Conservation (phyloP, 306 rosid species). For the Trifolium subterraneum region DNA sequence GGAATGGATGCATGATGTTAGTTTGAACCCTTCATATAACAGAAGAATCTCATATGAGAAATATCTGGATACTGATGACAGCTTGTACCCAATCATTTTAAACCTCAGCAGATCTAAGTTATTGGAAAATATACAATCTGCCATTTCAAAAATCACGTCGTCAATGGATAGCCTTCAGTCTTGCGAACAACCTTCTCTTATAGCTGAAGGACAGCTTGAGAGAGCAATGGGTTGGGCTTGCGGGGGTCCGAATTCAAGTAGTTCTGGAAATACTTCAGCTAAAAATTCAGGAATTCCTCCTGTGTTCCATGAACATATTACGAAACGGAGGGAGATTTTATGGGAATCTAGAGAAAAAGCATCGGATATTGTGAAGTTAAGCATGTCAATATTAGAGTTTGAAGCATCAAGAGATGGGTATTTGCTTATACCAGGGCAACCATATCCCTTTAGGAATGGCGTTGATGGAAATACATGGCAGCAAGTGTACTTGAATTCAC, state of each 20-base stretch:
- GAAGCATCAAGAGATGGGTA: constrained; percentile 92
- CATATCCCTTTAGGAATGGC: constrained; percentile 58
- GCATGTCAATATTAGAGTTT: constrained; percentile 80
- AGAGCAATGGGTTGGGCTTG: constrained; percentile 99
- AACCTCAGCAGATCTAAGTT: constrained; percentile 74
- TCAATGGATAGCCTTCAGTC: constrained; percentile 81
- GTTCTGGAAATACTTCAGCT: constrained; percentile 61
- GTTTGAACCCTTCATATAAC: constrained; percentile 68
- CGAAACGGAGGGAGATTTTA: constrained; percentile 71
- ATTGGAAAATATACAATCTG: constrained; percentile 73
- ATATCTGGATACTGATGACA: constrained; percentile 68
- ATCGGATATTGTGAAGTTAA: constrained; percentile 72
- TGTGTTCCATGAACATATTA: constrained; percentile 84
- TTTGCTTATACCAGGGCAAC: constrained; percentile 68
- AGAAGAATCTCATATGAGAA: constrained; percentile 68
- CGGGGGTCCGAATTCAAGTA: constrained; percentile 76
- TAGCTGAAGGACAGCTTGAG: constrained; percentile 94
- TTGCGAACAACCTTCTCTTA: constrained; percentile 71
- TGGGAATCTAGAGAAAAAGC: constrained; percentile 86
- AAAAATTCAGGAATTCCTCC: constrained; percentile 90
- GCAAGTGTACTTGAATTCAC: constrained; percentile 76
- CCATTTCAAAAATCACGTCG: constrained; percentile 79
- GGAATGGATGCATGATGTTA: constrained; percentile 86
- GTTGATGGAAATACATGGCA: constrained; percentile 85
- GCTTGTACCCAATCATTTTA: constrained; percentile 62